Conservation (phyloP, 2,329 filamentous ascomycete genomes). For the Cercospora sp. region DNA sequence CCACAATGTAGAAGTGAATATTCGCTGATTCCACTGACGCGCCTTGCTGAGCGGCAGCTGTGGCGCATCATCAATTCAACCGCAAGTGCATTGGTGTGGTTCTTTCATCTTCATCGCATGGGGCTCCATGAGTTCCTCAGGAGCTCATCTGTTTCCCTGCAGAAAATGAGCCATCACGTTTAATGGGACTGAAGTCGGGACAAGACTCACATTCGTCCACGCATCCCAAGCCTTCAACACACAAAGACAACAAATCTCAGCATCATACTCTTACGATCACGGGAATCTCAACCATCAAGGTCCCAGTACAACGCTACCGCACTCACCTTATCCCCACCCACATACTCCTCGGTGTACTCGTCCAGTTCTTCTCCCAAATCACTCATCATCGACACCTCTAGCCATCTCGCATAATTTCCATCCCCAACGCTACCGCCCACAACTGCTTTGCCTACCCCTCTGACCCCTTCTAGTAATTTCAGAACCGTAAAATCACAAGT, state of each 20-base stretch:
- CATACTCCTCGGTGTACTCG: conserved; percentile 25
- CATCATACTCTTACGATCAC: background rate
- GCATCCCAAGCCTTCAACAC: conserved; percentile 10
- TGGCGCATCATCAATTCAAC: background rate
- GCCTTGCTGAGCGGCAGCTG: background rate
- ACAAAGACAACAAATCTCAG: background rate
- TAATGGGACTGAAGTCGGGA: background rate
- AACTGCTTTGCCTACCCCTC: conserved; percentile 47
- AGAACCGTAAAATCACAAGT: conserved; percentile 46
- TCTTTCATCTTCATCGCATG: background rate
- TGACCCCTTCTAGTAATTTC: conserved; percentile 48
- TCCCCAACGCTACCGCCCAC: conserved; percentile 47
- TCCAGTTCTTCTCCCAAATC: conserved; percentile 34
- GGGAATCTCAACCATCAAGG: conserved; percentile 7
- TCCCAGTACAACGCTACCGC: conserved; percentile 6
- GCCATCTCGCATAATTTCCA: conserved; percentile 44
- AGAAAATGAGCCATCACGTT: background rate
- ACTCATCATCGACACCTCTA: conserved; percentile 50
- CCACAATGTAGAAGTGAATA: background rate
- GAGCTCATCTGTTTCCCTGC: conserved; percentile 3
- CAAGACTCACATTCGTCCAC: conserved; percentile 12
- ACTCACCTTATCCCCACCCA: conserved; percentile 22
- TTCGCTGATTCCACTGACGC: background rate
- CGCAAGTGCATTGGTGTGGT: background rate
- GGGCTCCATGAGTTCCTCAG: background rate